These are phyloP conservation scores for Triadica sebifera DNA, from an alignment of 345 rosid genomes.

Conservation along the genomic window DNA sequence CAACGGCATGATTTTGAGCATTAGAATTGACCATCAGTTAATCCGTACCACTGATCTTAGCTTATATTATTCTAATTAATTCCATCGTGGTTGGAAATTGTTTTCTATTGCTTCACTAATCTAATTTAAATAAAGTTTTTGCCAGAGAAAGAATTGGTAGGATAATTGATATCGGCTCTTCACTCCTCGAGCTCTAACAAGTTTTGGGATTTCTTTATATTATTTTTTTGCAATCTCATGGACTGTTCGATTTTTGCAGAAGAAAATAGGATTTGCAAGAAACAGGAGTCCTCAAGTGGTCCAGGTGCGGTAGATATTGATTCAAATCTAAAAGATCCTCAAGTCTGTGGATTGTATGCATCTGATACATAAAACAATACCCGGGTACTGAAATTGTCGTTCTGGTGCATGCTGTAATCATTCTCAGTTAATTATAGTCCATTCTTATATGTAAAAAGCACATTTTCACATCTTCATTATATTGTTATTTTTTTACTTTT, in stretches of 20 bases:
- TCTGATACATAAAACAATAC: constrained; percentile 58
- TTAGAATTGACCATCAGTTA: too few species aligned
- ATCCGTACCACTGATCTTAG: too few species aligned
- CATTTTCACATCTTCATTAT: constrained; percentile 7
- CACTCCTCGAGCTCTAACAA: too few species aligned
- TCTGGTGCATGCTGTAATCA: neutral
- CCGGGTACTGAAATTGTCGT: constrained; percentile 29
- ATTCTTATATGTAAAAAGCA: constrained; percentile 2
- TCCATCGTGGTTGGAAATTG: too few species aligned
- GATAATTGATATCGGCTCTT: too few species aligned
- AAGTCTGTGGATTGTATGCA: constrained; percentile 68
- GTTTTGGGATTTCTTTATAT: too few species aligned
- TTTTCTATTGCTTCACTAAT: too few species aligned
- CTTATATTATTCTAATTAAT: too few species aligned
- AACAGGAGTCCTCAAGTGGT: constrained; percentile 27
- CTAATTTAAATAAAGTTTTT: too few species aligned
- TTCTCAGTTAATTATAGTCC: constrained; percentile 9
- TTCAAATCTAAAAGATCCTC: constrained; percentile 65
- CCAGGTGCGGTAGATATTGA: constrained; percentile 63
- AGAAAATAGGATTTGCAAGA: constrained; percentile 35
- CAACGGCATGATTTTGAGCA: too few species aligned
- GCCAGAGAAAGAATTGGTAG: too few species aligned
- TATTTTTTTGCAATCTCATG: too few species aligned
- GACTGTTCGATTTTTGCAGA: constrained; percentile 55
- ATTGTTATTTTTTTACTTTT: constrained; percentile 1